Evolutionary conservation across 345 rosid species (phyloP).

Genomic region (Corchorus capsularis): DNA sequence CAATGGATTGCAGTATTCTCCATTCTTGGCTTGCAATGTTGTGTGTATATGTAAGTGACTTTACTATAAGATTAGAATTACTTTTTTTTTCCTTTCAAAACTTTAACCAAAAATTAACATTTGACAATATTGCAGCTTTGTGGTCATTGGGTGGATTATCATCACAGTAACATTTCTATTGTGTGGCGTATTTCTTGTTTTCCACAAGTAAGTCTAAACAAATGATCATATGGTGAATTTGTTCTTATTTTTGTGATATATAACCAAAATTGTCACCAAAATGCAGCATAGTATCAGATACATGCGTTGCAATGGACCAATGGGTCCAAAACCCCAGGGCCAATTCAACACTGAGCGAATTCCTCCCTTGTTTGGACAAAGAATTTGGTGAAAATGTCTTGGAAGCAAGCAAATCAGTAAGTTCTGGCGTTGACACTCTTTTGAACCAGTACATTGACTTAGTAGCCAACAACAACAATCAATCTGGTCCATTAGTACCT

Average conservation of each 20-base stretch:
- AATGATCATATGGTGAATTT: background rate
- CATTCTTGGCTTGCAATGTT: constrained; percentile 40
- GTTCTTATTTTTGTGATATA: background rate
- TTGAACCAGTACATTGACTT: constrained; percentile 45
- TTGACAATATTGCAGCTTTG: constrained; percentile 36
- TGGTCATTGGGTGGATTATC: constrained; percentile 54
- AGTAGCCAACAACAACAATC: constrained; percentile 43
- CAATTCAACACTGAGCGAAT: constrained; percentile 57
- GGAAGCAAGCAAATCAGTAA: constrained; percentile 40
- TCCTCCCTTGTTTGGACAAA: constrained; percentile 68
- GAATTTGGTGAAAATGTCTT: constrained; percentile 54
- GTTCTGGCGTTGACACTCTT: constrained; percentile 38
- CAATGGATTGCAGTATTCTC: constrained; percentile 41
- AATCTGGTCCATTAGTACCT: constrained; percentile 13
- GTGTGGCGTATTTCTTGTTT: constrained; percentile 51
- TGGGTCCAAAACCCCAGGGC: constrained; percentile 80
- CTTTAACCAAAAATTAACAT: background rate
- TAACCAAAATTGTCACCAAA: background rate
- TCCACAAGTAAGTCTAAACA: constrained; percentile 49
- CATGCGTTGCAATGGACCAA: constrained; percentile 80
- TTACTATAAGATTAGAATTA: background rate
- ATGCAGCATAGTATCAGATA: constrained; percentile 60
- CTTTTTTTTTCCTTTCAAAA: background rate
- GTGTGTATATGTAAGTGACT: constrained; percentile 51
- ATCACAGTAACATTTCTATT: constrained; percentile 46